phyloP scores from a whole-genome alignment of 805 yeast species.

The Saturnispora hagleri region DNA sequence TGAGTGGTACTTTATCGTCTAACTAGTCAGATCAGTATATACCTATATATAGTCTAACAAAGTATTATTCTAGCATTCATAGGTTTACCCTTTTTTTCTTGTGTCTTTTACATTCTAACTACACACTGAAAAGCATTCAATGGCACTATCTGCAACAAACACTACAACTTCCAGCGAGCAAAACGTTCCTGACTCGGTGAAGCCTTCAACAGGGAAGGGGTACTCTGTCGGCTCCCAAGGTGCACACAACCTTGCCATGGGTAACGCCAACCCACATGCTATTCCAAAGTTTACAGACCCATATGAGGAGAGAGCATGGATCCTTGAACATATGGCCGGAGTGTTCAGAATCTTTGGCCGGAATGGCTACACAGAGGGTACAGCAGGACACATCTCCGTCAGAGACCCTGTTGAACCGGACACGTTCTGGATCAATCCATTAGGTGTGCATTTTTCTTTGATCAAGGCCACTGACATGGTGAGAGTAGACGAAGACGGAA shows the following conservation, averaged over 20 bases:
- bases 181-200: slow-evolving; percentile 20
- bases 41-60: neutral
- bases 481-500: slow-evolving; percentile 53
- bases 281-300: slow-evolving; percentile 44
- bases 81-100: neutral
- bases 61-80: neutral
- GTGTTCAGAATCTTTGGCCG: slow-evolving; percentile 80
- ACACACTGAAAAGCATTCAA: neutral
- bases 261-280: slow-evolving; percentile 42
- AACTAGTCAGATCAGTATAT: neutral
- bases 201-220: slow-evolving; percentile 31
- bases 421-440: slow-evolving; percentile 86
- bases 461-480: slow-evolving; percentile 56
- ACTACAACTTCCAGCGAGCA: neutral
- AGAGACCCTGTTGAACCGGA: slow-evolving; percentile 75
- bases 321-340: slow-evolving; percentile 70
- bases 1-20: neutral
- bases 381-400: slow-evolving; percentile 80
- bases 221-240: slow-evolving; percentile 38
- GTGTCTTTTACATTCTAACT: neutral
- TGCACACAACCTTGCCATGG: slow-evolving; percentile 51
- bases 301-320: slow-evolving; percentile 42
- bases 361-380: slow-evolving; percentile 65
- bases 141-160: slow-evolving; percentile 3
- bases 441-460: slow-evolving; percentile 64